Base-by-base conservation (phyloP, 208 protist genomes). In the Leishmania major region DNA sequence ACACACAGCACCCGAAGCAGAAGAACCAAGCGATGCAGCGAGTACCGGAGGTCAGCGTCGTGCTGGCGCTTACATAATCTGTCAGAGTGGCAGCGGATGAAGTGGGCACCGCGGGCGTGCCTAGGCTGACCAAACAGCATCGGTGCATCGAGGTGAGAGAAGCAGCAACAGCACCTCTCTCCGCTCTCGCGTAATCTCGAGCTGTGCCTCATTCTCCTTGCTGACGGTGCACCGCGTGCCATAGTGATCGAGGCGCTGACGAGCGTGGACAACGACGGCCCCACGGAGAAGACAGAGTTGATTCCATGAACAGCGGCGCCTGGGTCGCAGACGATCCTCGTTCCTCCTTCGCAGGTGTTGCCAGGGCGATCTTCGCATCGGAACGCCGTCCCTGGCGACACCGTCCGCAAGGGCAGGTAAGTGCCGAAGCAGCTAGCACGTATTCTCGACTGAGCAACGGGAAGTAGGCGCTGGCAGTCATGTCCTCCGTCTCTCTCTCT, bases 101-200 rank as follows among this genome's bases (percentile, higher is more conserved):
- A 28, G 17, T 73, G 69, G 40, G 28, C 40, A 11, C 40, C 7
- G 40, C 25, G 17, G 19, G n/a, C 67, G 37, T 47, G 35, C 40
- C 67, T 17, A n/a, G 37, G 37, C 8, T 8, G 67, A 4, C 7
- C 19, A 51, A 59, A 37, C 31, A 77, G 31, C 31, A 35, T 28
- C 55, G 8, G n/a, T 28, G 67, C 45, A 37, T 22, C 55, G 35
- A 64, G 59, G 13, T 57, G 77, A 35, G 35, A 57, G 55, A n/a
- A 64, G 47, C 59, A 60, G 62, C 79, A 78, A 37, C 79, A 75
- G 51, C 79, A 62, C 72, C 45, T 22, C 45, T 64, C 71, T 7
- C 3, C 22, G 11, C n/a, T 53, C 28, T 71, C 75, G n/a, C 10
- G 53, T 22, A n/a, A 70, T n/a, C 43, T 79, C 17, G 25, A 72